Evolutionary conservation across 345 rosid species (phyloP), one percentile per base, ranked within the genome.

Genomic region (Diplotaxis tenuifolia): DNA sequence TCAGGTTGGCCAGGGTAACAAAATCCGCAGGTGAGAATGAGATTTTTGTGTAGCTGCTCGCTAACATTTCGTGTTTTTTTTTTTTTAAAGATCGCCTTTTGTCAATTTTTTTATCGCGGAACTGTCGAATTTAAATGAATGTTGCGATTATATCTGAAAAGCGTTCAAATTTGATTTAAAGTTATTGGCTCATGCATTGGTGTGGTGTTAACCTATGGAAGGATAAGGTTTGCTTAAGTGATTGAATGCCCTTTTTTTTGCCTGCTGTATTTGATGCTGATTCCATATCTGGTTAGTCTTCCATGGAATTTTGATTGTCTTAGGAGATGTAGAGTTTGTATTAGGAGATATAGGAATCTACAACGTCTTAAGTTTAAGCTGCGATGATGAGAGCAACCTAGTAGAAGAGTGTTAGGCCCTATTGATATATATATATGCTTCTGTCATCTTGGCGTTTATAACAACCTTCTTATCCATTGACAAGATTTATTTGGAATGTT

Each of bases 1-100:
- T 70, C 92, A 92, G 87, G 99, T 95, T 16, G 99, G 97, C 14
- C 73, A 92, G 82, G 99, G 99, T 36, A 95, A 95, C 84, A 92
- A 90, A 86, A 80, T 87, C 80, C 98, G 99, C 73, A 87, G 98
- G 99, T 92, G 12, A 78, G 6, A 16, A 53, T 1, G 18, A 22
- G n/a, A 40, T 40, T 5, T 40, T 5, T 2, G n/a, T 69, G 7
- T 22, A 5, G 29, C 59, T 21, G 12, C 22, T 50, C 19, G 8
- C 21, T 40, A 34, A 6, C 25, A 21, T 62, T 68, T 49, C 62
- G 31, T 70, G 40, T 38, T 4, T 23, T 55, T 55, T 7, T 23
- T 20, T n/a, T n/a, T n/a, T n/a, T n/a, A n/a, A n/a, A 32, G 74
- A 9, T 68, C 52, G 60, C 15, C 11, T 66, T n/a, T 72, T 49